Evolutionary conservation across 164 flowering plant genomes (phyloP), one percentile per base, ranked within the genome.

Genomic region (Vitis labrusca): DNA sequence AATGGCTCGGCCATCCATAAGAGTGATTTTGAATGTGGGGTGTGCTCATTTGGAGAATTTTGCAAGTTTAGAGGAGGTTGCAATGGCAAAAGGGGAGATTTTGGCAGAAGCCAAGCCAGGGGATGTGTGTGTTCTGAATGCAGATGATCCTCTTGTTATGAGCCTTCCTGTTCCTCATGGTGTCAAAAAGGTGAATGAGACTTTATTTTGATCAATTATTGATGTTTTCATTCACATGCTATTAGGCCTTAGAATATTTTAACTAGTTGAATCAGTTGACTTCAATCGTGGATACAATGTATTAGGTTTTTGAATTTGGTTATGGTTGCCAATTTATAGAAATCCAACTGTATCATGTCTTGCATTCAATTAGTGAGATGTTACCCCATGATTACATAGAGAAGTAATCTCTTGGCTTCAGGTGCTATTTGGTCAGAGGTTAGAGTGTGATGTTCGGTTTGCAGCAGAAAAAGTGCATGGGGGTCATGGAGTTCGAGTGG

Each of bases 11-110:
- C 85, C 85, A 0, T 14, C 52, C 1, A 57, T 82, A 54, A 72
- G 79, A 49, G 82, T 79, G 74, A 62, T 82, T 15, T 61, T 79
- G 69, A 82, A 82, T 77, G 85, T 78, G 61, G 74, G 68, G 17
- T 64, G 61, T 52, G 59, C 76, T 10, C 84, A 81, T 76, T 74
- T 81, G 74, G 81, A 69, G 73, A 76, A 64, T 71, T 71, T 81
- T 48, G 66, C 12, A 19, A 60, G 71, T 50, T 65, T 81, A 67
- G 79, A 75, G 74, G 81, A 71, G 51, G 57, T 81, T 64, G 73
- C 79, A 0, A 59, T 51, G 68, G 79, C 81, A 4, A 81, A 81
- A 56, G 77, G 81, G 48, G 81, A 81, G 76, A 73, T 81, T 68
- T 62, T 81, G 15, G n/a, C n/a, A 65, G 81, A 76, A 15, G 71